A percentile compares a stretch with the other conserved stretches of the same genome.
Evolutionary conservation across 257 asterid species (phyloP).

Genomic region (Mentha longifolia): DNA sequence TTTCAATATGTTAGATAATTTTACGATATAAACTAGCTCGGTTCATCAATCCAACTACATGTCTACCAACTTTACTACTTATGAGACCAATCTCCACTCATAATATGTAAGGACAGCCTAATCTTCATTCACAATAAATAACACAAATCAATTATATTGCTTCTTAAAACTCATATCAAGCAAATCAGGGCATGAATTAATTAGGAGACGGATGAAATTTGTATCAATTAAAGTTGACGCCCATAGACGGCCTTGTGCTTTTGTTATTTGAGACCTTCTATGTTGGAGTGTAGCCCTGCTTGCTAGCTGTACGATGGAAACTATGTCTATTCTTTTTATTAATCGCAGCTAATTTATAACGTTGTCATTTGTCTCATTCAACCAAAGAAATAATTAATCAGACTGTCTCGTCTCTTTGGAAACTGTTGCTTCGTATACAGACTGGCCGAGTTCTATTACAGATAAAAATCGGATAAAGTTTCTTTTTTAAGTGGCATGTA

Average conservation of each 20-base stretch:
- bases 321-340: slow-evolving; percentile 11
- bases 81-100: no score
- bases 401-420: neutral
- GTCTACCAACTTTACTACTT: no score
- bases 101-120: no score
- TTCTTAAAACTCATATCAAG: no score
- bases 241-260: slow-evolving; percentile 31
- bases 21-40: no score
- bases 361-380: neutral
- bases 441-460: no score
- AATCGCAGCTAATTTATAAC: neutral
- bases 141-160: no score
- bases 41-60: no score
- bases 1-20: no score
- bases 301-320: slow-evolving; percentile 32
- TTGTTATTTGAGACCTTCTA: slow-evolving; percentile 12
- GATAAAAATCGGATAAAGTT: neutral
- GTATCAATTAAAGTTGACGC: neutral
- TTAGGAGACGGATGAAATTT: no score
- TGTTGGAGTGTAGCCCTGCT: neutral
- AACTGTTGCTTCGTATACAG: neutral
- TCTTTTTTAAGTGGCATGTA: neutral
- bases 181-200: no score
- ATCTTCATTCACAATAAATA: no score
- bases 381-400: neutral